phyloP scores from a whole-genome alignment of 306 rosid genomes.

The Citrullus amarus region DNA sequence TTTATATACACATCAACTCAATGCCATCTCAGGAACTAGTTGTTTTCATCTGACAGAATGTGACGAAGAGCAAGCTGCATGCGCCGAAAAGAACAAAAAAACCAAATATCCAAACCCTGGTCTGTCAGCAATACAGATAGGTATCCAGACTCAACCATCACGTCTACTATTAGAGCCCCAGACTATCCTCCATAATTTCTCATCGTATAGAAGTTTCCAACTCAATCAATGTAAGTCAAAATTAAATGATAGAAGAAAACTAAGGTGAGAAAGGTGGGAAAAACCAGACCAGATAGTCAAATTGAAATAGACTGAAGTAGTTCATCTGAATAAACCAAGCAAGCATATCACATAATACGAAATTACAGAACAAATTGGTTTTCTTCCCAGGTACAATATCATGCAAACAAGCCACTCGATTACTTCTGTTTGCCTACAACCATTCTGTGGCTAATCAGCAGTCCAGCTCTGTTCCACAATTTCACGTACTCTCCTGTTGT shows the following conservation, averaged over 20 bases:
- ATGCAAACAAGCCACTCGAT: conserved; percentile 35
- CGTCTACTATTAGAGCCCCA: not conserved
- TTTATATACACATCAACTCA: too few species aligned
- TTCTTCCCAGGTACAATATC: conserved; percentile 31
- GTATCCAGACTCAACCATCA: not conserved
- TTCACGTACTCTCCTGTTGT: conserved; percentile 80
- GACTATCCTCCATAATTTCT: not conserved
- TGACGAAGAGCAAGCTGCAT: too few species aligned
- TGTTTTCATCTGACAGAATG: too few species aligned
- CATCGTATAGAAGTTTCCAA: not conserved
- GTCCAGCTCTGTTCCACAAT: conserved; percentile 98
- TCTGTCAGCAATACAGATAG: not conserved
- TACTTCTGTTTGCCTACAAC: conserved; percentile 21
- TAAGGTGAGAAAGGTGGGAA: conserved; percentile 3
- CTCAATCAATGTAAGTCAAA: too few species aligned
- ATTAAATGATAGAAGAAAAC: not conserved
- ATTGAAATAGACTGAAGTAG: not conserved
- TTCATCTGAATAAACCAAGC: conserved; percentile 21
- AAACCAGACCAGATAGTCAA: not conserved
- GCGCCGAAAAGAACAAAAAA: too few species aligned
- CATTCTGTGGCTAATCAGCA: conserved; percentile 42
- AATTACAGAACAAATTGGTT: conserved; percentile 12
- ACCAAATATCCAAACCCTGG: not conserved
- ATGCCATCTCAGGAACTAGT: too few species aligned
- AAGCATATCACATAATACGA: conserved; percentile 28